These are phyloP conservation scores for Blastobotrys apis DNA, from an alignment of 1,139 yeast species.

Conservation along the genomic window DNA sequence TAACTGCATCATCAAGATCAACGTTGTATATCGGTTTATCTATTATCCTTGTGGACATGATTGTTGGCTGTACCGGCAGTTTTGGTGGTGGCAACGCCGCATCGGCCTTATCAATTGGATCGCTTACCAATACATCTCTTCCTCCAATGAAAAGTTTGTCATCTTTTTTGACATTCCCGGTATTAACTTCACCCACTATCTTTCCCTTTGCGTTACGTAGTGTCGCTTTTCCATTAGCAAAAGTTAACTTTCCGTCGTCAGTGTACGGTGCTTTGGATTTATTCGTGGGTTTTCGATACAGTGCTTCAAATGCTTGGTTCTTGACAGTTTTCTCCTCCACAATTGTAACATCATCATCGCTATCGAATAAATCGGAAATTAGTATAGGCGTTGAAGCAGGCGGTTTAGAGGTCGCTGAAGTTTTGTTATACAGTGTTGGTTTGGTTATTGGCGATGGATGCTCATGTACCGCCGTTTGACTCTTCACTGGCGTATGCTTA, in stretches of 20 bases:
- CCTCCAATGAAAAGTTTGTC: constrained; percentile 13
- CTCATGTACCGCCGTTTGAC: no score
- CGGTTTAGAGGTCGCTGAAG: neutral
- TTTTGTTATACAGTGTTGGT: no score
- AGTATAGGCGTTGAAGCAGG: neutral
- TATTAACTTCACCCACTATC: constrained; percentile 1
- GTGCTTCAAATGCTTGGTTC: constrained; percentile 6
- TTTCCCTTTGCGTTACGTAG: constrained; percentile 8
- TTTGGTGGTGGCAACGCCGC: neutral
- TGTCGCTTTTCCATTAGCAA: neutral
- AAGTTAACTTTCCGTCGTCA: constrained; percentile 8
- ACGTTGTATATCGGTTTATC: constrained; percentile 42
- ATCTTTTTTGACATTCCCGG: constrained; percentile 3
- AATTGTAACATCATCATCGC: neutral
- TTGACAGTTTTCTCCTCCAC: neutral
- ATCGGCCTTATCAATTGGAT: neutral
- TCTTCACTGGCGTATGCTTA: neutral
- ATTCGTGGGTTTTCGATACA: constrained; percentile 8
- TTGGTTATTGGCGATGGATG: no score
- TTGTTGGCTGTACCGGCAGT: neutral
- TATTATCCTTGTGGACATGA: constrained; percentile 1
- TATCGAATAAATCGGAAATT: neutral
- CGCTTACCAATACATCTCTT: constrained; percentile 13
- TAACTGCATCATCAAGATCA: constrained; percentile 39
- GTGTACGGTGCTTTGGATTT: constrained; percentile 6